Evolutionary conservation across 1,284 basidiomycete genomes (phyloP).

Genomic region (Rhizopogon hawkerae): DNA sequence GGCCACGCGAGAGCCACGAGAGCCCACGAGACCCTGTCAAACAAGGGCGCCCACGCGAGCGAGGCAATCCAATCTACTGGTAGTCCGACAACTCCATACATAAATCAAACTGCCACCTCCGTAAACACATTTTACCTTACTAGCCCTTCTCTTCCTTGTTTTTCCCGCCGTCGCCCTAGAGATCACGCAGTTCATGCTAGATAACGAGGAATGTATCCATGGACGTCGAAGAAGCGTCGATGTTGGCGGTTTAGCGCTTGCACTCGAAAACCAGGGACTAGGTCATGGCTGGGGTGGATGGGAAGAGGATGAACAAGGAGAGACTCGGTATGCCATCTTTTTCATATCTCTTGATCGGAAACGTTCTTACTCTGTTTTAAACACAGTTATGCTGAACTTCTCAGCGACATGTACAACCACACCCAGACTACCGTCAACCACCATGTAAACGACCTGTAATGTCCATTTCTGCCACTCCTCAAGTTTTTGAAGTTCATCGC

Average conservation of each 20-base stretch:
- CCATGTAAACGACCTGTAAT: slow-evolving; percentile 39
- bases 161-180: neutral
- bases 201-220: slow-evolving; percentile 21
- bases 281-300: slow-evolving; percentile 71
- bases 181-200: slow-evolving; percentile 16
- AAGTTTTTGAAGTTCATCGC: slow-evolving; percentile 26
- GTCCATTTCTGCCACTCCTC: slow-evolving; percentile 17
- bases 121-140: slow-evolving; percentile 6
- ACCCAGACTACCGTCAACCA: slow-evolving; percentile 66
- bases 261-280: slow-evolving; percentile 52
- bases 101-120: slow-evolving; percentile 1
- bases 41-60: slow-evolving; percentile 26
- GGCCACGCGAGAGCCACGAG: slow-evolving; percentile 30
- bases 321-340: slow-evolving; percentile 44
- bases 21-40: slow-evolving; percentile 27
- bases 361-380: slow-evolving; percentile 8
- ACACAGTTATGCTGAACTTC: slow-evolving; percentile 61
- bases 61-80: slow-evolving; percentile 21
- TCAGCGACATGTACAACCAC: slow-evolving; percentile 76
- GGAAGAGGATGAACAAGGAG: slow-evolving; percentile 44
- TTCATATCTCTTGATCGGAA: slow-evolving; percentile 4
- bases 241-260: slow-evolving; percentile 74
- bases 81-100: slow-evolving; percentile 10
- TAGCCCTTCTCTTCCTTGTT: neutral
- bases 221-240: slow-evolving; percentile 70